Conservation (phyloP, 768 basidiomycete genomes). For the Lactarius vividus region DNA sequence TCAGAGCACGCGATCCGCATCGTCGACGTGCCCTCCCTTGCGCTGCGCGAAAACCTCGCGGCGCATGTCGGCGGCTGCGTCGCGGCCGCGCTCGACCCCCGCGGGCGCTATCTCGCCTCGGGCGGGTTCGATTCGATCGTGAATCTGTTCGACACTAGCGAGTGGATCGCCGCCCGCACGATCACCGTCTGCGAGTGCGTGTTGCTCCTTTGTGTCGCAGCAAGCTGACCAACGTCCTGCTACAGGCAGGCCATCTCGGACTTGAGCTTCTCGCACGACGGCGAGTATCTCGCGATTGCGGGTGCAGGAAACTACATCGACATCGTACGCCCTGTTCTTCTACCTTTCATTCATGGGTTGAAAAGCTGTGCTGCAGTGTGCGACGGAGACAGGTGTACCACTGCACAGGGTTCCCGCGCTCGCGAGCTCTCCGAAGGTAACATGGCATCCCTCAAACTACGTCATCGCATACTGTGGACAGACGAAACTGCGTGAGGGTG, state of each 20-base stretch:
- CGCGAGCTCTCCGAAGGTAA: conserved; percentile 69
- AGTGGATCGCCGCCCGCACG: conserved; percentile 77
- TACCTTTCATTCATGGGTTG: background rate
- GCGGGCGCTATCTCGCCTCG: conserved; percentile 75
- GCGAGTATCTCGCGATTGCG: conserved; percentile 79
- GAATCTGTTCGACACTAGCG: conserved; percentile 73
- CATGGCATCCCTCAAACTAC: conserved; percentile 81
- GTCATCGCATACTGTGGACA: conserved; percentile 83
- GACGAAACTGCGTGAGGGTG: conserved; percentile 62
- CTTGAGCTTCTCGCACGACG: conserved; percentile 79
- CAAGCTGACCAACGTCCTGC: background rate
- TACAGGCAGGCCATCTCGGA: conserved; percentile 65
- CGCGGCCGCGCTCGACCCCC: conserved; percentile 75
- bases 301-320: conserved; percentile 71
- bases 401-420: conserved; percentile 74
- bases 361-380: conserved; percentile 47
- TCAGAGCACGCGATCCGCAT: conserved; percentile 65
- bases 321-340: conserved; percentile 45
- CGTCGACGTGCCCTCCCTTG: conserved; percentile 63
- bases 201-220: background rate
- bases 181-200: conserved; percentile 81
- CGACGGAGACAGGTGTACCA: conserved; percentile 71
- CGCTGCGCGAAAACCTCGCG: conserved; percentile 56
- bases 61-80: conserved; percentile 82
- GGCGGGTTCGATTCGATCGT: conserved; percentile 83